Percentiles rank a stretch among this genome's conserved stretches.
Conservation (phyloP, 2,329 filamentous ascomycete genomes). For the Neofusicoccum ribis region DNA sequence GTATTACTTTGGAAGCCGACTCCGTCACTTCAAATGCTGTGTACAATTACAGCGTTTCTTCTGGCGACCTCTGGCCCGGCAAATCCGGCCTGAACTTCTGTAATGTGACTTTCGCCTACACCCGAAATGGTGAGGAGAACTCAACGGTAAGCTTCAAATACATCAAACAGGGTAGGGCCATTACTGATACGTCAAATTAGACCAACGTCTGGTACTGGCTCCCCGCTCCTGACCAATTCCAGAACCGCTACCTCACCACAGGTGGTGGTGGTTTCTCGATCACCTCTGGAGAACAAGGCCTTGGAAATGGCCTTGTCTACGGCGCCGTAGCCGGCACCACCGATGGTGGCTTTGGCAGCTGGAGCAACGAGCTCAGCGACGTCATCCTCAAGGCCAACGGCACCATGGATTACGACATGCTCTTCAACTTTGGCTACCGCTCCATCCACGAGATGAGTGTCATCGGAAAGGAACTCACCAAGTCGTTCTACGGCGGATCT, state of each 20-base stretch:
- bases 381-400: conserved; percentile 44
- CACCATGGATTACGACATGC: conserved; percentile 52
- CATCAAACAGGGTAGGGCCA: not conserved
- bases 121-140: conserved; percentile 38
- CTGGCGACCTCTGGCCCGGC: conserved; percentile 23
- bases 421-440: conserved; percentile 54
- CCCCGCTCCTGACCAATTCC: conserved; percentile 44
- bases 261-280: conserved; percentile 52
- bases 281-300: conserved; percentile 37
- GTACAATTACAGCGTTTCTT: conserved; percentile 34
- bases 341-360: conserved; percentile 53
- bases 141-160: not conserved
- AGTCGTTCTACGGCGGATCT: conserved; percentile 38
- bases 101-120: conserved; percentile 50
- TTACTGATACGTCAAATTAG: not conserved
- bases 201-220: conserved; percentile 43
- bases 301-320: conserved; percentile 46
- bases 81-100: conserved; percentile 42
- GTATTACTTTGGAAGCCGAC: conserved; percentile 23
- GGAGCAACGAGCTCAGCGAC: conserved; percentile 41
- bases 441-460: conserved; percentile 54
- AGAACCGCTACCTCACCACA: conserved; percentile 48
- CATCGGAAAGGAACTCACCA: conserved; percentile 50
- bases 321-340: conserved; percentile 52
- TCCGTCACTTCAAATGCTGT: conserved; percentile 33